Evolutionary conservation across 352 stramenopile genomes (phyloP).

Genomic region (Phytophthora syringae): DNA sequence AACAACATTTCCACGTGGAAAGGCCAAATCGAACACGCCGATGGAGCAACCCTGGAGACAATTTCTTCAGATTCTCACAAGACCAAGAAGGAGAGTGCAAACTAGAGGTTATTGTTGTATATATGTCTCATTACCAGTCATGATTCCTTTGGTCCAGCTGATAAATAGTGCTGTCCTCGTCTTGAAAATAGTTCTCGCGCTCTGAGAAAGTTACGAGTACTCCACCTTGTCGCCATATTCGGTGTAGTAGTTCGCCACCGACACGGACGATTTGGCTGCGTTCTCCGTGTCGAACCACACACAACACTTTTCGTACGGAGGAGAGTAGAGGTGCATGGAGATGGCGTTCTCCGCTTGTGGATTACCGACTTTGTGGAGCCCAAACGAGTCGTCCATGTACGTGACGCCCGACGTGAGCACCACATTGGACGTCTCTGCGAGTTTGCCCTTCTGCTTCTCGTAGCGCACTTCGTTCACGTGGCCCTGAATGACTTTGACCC

Average conservation of each 20-base stretch:
- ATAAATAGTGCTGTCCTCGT: not conserved
- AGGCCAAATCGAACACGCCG: conserved; percentile 39
- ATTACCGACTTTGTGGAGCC: conserved; percentile 93
- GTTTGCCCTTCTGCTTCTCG: conserved; percentile 40
- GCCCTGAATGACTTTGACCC: conserved; percentile 90
- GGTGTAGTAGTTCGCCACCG: conserved; percentile 83
- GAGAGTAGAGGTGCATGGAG: conserved; percentile 93
- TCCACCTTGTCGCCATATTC: conserved; percentile 73
- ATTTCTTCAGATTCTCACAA: conserved; percentile 40
- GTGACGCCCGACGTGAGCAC: conserved; percentile 73
- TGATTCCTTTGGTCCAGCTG: not conserved
- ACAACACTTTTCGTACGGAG: conserved; percentile 92
- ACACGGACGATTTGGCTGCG: conserved; percentile 66
- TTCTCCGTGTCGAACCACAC: conserved; percentile 83
- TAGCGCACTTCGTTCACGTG: conserved; percentile 92
- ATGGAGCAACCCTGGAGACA: conserved; percentile 36
- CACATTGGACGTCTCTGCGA: conserved; percentile 70
- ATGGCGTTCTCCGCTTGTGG: conserved; percentile 77
- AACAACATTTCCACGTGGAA: conserved; percentile 65
- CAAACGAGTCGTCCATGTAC: conserved; percentile 92
- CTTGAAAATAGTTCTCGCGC: not conserved
- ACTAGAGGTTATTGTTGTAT: conserved; percentile 9
- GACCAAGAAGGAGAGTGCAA: conserved; percentile 13
- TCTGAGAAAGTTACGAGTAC: conserved; percentile 23
- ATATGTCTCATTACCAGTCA: conserved; percentile 23